Percentiles rank a stretch among this genome's conserved stretches.
phyloP scores from a whole-genome alignment of 75 land plant genomes.

The Chamaecyparis obtusa region DNA sequence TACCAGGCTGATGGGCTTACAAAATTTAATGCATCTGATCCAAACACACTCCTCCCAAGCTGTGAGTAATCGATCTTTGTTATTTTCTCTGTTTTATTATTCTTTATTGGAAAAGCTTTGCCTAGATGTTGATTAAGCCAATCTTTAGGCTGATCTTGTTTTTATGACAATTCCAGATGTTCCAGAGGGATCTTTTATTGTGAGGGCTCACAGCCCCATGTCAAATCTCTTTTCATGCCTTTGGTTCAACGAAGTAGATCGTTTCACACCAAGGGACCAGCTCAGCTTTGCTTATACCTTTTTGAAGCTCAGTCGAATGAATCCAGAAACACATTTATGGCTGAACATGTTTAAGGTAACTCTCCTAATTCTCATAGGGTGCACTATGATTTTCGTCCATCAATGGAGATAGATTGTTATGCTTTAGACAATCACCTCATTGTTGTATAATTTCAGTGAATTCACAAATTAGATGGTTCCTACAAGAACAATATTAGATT shows the following conservation, averaged over 20 bases:
- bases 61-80: slow-evolving; percentile 35
- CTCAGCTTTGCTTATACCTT: slow-evolving; percentile 97
- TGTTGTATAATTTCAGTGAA: background rate
- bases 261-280: slow-evolving; percentile 95
- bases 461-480: too few relatives aligned
- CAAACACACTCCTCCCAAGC: slow-evolving; percentile 72
- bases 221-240: slow-evolving; percentile 98
- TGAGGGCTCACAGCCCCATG: slow-evolving; percentile 96
- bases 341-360: slow-evolving; percentile 93
- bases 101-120: background rate
- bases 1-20: slow-evolving; percentile 86
- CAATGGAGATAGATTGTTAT: background rate
- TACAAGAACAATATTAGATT: too few relatives aligned
- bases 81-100: background rate
- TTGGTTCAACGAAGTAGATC: slow-evolving; percentile 98
- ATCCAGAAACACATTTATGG: slow-evolving; percentile 61
- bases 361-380: background rate
- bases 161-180: slow-evolving; percentile 62
- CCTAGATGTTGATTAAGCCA: background rate
- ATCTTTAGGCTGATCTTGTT: background rate
- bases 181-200: slow-evolving; percentile 96
- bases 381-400: background rate
- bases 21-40: slow-evolving; percentile 83
- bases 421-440: background rate
- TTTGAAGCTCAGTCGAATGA: slow-evolving; percentile 74